A percentile compares a stretch with the other conserved stretches of the same genome.
These are phyloP conservation scores for Solanum hybrid DNA, from an alignment of 305 asterid genomes.

Conservation along the genomic window DNA sequence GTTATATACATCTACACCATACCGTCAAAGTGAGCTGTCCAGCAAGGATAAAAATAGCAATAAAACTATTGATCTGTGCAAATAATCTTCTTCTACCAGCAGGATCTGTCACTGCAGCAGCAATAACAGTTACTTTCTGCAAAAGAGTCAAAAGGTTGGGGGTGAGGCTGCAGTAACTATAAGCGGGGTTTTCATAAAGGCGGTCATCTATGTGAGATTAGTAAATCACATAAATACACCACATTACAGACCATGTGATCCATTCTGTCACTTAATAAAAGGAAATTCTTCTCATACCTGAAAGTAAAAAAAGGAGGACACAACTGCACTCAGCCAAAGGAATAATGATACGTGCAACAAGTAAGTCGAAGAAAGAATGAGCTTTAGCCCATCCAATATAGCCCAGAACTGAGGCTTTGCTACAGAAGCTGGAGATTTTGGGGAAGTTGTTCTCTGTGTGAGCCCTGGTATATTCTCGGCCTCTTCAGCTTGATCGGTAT, in stretches of 20 bases:
- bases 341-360: conserved; percentile 73
- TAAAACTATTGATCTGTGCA: conserved; percentile 92
- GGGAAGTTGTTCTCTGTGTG: conserved; percentile 37
- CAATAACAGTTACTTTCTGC: conserved; percentile 97
- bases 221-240: neutral
- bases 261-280: neutral
- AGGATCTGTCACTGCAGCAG: conserved; percentile 62
- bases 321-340: conserved; percentile 90
- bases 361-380: conserved; percentile 70
- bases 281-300: conserved; percentile 47
- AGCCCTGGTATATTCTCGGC: conserved; percentile 32
- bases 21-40: conserved; percentile 95
- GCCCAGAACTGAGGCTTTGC: conserved; percentile 67
- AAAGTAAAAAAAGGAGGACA: conserved; percentile 94
- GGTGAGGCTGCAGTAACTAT: conserved; percentile 1
- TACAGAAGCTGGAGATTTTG: conserved; percentile 31
- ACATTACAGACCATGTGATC: neutral
- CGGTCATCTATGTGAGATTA: neutral
- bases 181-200: neutral
- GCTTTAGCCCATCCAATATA: conserved; percentile 76
- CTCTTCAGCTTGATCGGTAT: conserved; percentile 26
- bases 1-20: conserved; percentile 8
- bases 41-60: conserved; percentile 87
- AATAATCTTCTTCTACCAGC: conserved; percentile 76
- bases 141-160: conserved; percentile 12